Evolutionary conservation across 192 early-diverging fungal genomes (phyloP).

Genomic region (Linnemannia exigua): DNA sequence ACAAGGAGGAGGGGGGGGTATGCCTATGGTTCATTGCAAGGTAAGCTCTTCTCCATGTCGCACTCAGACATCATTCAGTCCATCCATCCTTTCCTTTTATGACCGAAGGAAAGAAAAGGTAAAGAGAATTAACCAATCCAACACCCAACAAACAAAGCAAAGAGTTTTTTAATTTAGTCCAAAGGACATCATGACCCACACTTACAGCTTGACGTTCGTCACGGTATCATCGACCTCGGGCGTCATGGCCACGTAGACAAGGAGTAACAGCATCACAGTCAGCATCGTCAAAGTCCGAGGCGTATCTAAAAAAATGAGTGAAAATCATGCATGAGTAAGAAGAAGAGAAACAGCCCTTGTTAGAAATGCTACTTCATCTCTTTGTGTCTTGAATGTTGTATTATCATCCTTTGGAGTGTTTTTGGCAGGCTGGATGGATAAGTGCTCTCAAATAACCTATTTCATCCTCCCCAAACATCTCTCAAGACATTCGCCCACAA

Average conservation of each 20-base stretch:
- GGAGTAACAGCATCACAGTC: slow-evolving; percentile 52
- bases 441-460: background rate
- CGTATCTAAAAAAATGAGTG: slow-evolving; percentile 53
- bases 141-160: background rate
- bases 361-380: background rate
- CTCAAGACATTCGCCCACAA: background rate
- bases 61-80: background rate
- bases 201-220: slow-evolving; percentile 62
- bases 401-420: too few species aligned
- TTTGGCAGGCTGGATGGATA: background rate
- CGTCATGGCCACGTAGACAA: slow-evolving; percentile 68
- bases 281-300: slow-evolving; percentile 69
- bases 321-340: background rate
- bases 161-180: too few species aligned
- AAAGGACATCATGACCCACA: background rate
- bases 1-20: background rate
- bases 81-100: background rate
- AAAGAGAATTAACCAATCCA: background rate
- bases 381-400: too few species aligned
- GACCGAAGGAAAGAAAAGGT: background rate
- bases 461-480: too few species aligned
- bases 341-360: background rate
- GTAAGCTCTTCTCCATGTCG: background rate
- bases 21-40: background rate
- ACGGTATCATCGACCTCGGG: slow-evolving; percentile 65